Conservation (phyloP, 345 rosid genomes). For the Cardamine resedifolia region DNA sequence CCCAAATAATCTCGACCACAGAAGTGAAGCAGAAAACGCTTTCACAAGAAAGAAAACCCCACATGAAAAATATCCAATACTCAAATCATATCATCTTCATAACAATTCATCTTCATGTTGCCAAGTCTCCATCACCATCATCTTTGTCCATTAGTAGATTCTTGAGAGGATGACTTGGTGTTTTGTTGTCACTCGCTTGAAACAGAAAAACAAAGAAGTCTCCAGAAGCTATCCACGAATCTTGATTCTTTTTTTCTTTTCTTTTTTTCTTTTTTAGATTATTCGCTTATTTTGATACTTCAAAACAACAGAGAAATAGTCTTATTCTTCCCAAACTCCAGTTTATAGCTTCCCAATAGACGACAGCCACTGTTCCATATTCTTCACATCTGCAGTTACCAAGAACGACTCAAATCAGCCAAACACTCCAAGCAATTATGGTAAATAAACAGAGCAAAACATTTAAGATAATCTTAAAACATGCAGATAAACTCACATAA, state of each 20-base stretch:
- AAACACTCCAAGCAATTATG: neutral
- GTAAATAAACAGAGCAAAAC: neutral
- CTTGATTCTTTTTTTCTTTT: neutral
- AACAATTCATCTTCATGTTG: slow-evolving; percentile 24
- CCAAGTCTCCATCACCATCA: slow-evolving; percentile 26
- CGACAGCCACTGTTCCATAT: slow-evolving; percentile 59
- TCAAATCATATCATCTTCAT: slow-evolving; percentile 24
- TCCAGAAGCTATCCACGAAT: slow-evolving; percentile 35
- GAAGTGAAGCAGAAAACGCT: slow-evolving; percentile 22
- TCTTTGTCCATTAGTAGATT: slow-evolving; percentile 34
- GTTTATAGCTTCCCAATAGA: slow-evolving; percentile 55
- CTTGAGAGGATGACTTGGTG: slow-evolving; percentile 29
- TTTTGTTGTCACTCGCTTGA: slow-evolving; percentile 30
- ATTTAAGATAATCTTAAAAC: neutral
- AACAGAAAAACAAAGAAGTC: slow-evolving; percentile 29
- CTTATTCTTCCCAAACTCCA: slow-evolving; percentile 10
- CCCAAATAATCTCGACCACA: slow-evolving; percentile 28
- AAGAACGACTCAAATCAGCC: neutral
- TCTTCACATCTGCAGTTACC: slow-evolving; percentile 51
- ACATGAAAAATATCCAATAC: slow-evolving; percentile 40
- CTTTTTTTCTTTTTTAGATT: neutral
- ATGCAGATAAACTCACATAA: neutral
- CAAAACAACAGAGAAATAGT: slow-evolving; percentile 20
- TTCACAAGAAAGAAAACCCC: slow-evolving; percentile 9
- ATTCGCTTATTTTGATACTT: slow-evolving; percentile 18